Base-by-base conservation (phyloP, 345 rosid species). In the Geranium rotundifolium region DNA sequence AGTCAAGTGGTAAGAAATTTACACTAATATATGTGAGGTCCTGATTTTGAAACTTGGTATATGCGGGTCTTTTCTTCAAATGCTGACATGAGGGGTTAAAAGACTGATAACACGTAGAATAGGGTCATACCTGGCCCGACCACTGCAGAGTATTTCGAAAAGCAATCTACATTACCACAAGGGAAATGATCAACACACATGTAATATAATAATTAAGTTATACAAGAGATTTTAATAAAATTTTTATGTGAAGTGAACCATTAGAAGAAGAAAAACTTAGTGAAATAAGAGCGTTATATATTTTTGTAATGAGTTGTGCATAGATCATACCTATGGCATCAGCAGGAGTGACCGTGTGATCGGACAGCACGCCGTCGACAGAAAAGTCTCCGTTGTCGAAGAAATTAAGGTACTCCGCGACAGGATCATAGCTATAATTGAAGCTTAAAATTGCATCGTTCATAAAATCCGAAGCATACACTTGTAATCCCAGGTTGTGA, bases 321-420 rank as follows among this genome's bases (percentile, higher is more conserved):
- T 0, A 37, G 12, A 37, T 7, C 76, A 71, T 61, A 90, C 99
- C 82, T 62, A 74, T 71, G 58, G 97, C 88, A 1, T 63, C 86
- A 4, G 97, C 82, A 39, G 93, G 83, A 49, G 96, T 86, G 39
- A 86, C 70, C 15, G 97, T 95, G 74, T 88, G 90, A 77, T 93
- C 97, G 60, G 96, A 69, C 64, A 93, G 65, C 56, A 93, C 65
- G 20, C 99, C 97, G 75, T 93, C 99, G 67, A 90, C 95, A n/a
- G 97, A 82, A 77, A 93, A 90, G 23, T 73, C 69, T 2, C 88
- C 96, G 65, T 86, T 88, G 82, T 93, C 85, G 19, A 90, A 30
- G 74, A 84, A 90, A 13, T 56, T 41, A 54, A 90, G 73, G 72
- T 71, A 84, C 80, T 93, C 99, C 7, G 84, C 73, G 23, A 85